A percentile compares a stretch with the other conserved stretches of the same genome.
Conservation (phyloP, 2,329 filamentous ascomycete genomes). For the Rhinocladiella mackenziei region DNA sequence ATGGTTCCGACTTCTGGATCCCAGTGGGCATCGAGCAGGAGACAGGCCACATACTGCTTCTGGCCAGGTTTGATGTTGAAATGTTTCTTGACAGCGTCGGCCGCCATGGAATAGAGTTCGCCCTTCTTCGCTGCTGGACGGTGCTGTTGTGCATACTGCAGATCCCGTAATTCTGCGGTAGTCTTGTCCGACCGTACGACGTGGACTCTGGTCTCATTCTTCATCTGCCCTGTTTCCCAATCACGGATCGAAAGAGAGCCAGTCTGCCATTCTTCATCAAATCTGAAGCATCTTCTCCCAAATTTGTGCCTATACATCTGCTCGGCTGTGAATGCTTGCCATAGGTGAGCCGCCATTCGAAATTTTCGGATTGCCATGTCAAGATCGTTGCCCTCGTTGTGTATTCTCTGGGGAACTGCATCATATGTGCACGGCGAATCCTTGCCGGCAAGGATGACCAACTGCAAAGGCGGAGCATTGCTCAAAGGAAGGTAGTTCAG, state of each 20-base stretch:
- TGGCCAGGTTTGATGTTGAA: conserved; percentile 73
- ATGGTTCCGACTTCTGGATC: conserved; percentile 67
- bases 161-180: conserved; percentile 72
- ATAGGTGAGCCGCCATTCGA: conserved; percentile 89
- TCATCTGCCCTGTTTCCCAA: conserved; percentile 65
- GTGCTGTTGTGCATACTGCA: conserved; percentile 76
- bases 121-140: conserved; percentile 63
- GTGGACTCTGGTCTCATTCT: conserved; percentile 87
- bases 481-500: conserved; percentile 81
- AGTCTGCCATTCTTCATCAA: conserved; percentile 91
- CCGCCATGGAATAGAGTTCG: conserved; percentile 71
- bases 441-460: conserved; percentile 81
- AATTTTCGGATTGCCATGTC: conserved; percentile 83
- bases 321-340: conserved; percentile 95
- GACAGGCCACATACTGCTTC: conserved; percentile 79
- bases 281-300: conserved; percentile 78
- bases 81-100: conserved; percentile 71
- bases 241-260: conserved; percentile 77
- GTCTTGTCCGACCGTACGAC: conserved; percentile 79
- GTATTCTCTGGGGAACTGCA: conserved; percentile 67
- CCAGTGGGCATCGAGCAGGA: conserved; percentile 88
- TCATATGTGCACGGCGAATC: conserved; percentile 87
- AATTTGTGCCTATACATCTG: conserved; percentile 91
- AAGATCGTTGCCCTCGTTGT: conserved; percentile 76
- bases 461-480: conserved; percentile 75